phyloP scores from a whole-genome alignment of 2,329 filamentous ascomycete species.

The Pseudocercospora fuligena region DNA sequence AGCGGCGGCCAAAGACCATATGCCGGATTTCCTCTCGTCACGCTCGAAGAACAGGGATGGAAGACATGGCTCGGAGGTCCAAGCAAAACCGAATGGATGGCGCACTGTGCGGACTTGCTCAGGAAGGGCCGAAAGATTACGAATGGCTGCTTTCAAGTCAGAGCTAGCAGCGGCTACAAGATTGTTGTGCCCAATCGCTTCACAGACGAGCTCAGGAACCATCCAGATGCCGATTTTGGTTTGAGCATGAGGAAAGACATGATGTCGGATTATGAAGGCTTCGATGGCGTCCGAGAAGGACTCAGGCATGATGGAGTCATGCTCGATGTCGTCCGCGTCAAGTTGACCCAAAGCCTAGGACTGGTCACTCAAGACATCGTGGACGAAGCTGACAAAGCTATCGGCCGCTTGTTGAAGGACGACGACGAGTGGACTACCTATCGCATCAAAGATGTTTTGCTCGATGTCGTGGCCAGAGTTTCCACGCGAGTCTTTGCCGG shows the following conservation, averaged over 20 bases:
- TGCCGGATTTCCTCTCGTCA: constrained; percentile 16
- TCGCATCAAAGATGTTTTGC: constrained; percentile 31
- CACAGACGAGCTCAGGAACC: constrained; percentile 22
- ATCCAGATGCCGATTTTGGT: constrained; percentile 30
- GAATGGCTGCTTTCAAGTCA: constrained; percentile 25
- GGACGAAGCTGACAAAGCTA: neutral
- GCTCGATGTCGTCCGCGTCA: constrained; percentile 23
- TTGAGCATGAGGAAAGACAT: constrained; percentile 21
- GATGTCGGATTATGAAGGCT: constrained; percentile 26
- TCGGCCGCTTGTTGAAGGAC: constrained; percentile 1
- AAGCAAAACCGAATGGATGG: constrained; percentile 7
- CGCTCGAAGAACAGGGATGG: constrained; percentile 14
- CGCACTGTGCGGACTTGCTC: constrained; percentile 7
- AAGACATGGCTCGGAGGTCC: constrained; percentile 13
- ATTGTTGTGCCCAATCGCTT: constrained; percentile 25
- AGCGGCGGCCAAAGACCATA: neutral
- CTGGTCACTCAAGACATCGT: constrained; percentile 16
- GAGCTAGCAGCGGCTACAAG: constrained; percentile 26
- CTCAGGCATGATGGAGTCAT: constrained; percentile 21
- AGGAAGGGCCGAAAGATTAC: constrained; percentile 7
- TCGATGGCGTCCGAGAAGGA: constrained; percentile 25
- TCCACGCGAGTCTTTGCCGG: constrained; percentile 48
- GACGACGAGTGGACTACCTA: constrained; percentile 15
- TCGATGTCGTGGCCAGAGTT: constrained; percentile 45
- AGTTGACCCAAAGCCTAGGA: constrained; percentile 25